Base-by-base conservation (phyloP, 2,329 filamentous ascomycete genomes). In the Acephala macrosclerotiorum region DNA sequence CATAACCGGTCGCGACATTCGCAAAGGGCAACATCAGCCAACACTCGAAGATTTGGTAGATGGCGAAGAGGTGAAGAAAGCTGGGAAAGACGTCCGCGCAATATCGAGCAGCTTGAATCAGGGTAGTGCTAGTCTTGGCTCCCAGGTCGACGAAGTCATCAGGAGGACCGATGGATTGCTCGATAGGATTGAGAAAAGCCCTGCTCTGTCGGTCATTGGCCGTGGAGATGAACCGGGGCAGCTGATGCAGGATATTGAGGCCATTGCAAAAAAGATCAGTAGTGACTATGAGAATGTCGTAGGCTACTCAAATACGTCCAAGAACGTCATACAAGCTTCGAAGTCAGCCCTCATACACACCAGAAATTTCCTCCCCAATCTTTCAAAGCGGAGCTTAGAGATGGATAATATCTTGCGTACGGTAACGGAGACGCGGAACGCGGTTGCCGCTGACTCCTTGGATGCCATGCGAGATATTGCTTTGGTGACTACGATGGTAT, bases 401-500 rank as follows among this genome's bases (percentile, higher is more conserved):
- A 88, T 91, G 86, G 83, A 87, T 69, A 85, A 84, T 1, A 83
- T 90, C 78, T 76, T 87, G 55, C 82, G 81, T 36, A 85, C 85
- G 71, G 85, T 85, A 12, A 87, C 87, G 0, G 84, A 91, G 67
- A 84, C 88, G 64, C 89, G 92, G 68, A 94, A 94, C 73, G 80
- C 81, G 12, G 85, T 91, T 55, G 89, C 90, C 22, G 81, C 83
- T 35, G 87, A 89, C 58, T 89, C 89, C 22, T 81, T 92, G 26
- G 85, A 84, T 42, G 90, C 93, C 72, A 96, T 98, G 91, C 91
- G 91, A 68, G 88, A 84, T 6, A 93, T 98, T 66, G 92, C 94
- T 6, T 84, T 87, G 2, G 89, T 97, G 69, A 95, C 96, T 63
- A 89, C 89, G 4, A 82, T 90, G 36, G 89, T 96, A 68, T 87